Evolutionary conservation across 2,329 filamentous ascomycete species (phyloP), one percentile per base, ranked within the genome.

Genomic region (Penicillium sp.): DNA sequence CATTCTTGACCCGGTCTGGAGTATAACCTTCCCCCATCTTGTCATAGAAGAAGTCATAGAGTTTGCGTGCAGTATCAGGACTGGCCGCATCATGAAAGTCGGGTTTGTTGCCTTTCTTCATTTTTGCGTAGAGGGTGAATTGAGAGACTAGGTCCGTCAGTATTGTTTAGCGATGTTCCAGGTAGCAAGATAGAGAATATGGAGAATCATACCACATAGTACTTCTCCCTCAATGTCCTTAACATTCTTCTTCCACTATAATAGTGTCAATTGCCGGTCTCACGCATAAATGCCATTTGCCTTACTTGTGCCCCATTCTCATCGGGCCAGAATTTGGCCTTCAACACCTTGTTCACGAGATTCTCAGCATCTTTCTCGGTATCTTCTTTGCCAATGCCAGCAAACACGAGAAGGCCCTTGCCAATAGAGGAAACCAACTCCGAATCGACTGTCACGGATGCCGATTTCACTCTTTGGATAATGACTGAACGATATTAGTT

Each of bases 41-140:
- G 48, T 83, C 77, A 64, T 92, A 85, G 77, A 99, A 97, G 69
- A 88, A 81, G 53, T 92, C 84, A 71, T 97, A 99, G 7, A 97
- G 80, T 58, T 82, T 82, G 66, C 86, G 89, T 25, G 93, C 94
- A 54, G 92, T 85, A 11, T 89, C 85, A 4, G 88, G 87, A 45
- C 84, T 84, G 58, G 93, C 87, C 6, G 94, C 92, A 12, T 89
- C 89, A 72, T 96, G 93, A 67, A 99, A 99, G 72, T 95, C 89
- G 33, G 94, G 95, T 73, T 96, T 97, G 70, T 86, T 92, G 60
- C 93, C 93, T 75, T 97, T 97, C 70, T 92, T 96, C n/a, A 92
- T 92, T 43, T 88, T 89, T 44, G 91, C 95, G 47, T 96, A 82
- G 10, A 99, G 83, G 2, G 94, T 99, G 71, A 99, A 99, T 76